Evolutionary conservation across 192 early-diverging fungal genomes (phyloP).

Genomic region (Fimicolochytrium jonesii): DNA sequence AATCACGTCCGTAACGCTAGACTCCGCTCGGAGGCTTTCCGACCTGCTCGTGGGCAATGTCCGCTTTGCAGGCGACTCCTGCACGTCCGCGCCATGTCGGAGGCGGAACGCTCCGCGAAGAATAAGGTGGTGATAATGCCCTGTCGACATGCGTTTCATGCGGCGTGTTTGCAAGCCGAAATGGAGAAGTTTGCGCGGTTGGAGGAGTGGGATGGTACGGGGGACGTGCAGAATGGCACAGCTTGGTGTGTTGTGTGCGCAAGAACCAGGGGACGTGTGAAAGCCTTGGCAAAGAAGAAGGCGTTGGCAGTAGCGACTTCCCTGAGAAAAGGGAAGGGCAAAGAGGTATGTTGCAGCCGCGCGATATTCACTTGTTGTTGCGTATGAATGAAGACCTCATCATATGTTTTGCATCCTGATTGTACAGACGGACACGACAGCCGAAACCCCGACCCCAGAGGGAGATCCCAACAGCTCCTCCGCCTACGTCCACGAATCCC

Average conservation of each 20-base stretch:
- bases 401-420: too few species aligned
- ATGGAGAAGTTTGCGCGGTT: conserved; percentile 11
- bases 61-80: conserved; percentile 35
- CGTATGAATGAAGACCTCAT: too few species aligned
- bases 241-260: conserved; percentile 5
- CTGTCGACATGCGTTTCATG: conserved; percentile 45
- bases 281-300: not conserved
- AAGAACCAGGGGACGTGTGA: not conserved
- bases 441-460: too few species aligned
- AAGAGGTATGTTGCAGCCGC: too few species aligned
- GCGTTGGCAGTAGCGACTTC: too few species aligned
- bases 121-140: conserved; percentile 34
- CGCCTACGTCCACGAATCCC: too few species aligned
- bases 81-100: conserved; percentile 36
- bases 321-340: too few species aligned
- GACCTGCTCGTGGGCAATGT: conserved; percentile 43
- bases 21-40: conserved; percentile 14
- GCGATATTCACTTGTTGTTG: too few species aligned
- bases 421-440: too few species aligned
- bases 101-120: conserved; percentile 13
- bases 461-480: too few species aligned
- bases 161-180: conserved; percentile 31
- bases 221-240: not conserved
- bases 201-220: not conserved
- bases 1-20: not conserved